Conservation (phyloP, 2,329 filamentous ascomycete genomes). For the Calonectria naviculata region DNA sequence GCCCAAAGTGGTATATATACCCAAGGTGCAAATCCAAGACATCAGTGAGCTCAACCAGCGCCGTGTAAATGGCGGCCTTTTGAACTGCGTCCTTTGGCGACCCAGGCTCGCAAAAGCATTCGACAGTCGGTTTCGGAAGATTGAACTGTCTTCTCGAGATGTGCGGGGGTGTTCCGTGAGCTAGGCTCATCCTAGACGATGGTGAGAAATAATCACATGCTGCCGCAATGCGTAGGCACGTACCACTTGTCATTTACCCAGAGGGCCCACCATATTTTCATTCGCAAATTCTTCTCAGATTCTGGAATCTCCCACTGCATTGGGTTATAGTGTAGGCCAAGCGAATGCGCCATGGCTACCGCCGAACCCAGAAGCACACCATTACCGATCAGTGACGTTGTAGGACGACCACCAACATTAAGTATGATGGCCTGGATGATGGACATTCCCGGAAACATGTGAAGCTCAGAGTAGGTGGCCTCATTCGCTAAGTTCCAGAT, state of each 20-base stretch:
- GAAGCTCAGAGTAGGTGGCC: constrained; percentile 69
- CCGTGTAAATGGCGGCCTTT: constrained; percentile 55
- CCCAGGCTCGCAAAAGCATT: constrained; percentile 44
- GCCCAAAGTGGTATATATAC: constrained; percentile 49
- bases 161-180: constrained; percentile 63
- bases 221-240: neutral
- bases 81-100: constrained; percentile 26
- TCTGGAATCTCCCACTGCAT: constrained; percentile 62
- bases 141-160: constrained; percentile 59
- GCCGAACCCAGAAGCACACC: constrained; percentile 61
- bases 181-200: constrained; percentile 57
- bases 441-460: constrained; percentile 67
- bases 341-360: constrained; percentile 62
- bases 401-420: constrained; percentile 69
- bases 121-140: constrained; percentile 54
- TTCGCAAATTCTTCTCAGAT: constrained; percentile 61
- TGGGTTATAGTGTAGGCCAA: constrained; percentile 66
- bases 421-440: constrained; percentile 68
- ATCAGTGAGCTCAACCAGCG: constrained; percentile 57
- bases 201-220: neutral
- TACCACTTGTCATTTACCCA: constrained; percentile 67
- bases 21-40: constrained; percentile 45
- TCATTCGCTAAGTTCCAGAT: constrained; percentile 72
- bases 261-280: constrained; percentile 67
- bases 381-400: constrained; percentile 69